Conservation (phyloP, 345 rosid species). For the Eucalyptus sp. region DNA sequence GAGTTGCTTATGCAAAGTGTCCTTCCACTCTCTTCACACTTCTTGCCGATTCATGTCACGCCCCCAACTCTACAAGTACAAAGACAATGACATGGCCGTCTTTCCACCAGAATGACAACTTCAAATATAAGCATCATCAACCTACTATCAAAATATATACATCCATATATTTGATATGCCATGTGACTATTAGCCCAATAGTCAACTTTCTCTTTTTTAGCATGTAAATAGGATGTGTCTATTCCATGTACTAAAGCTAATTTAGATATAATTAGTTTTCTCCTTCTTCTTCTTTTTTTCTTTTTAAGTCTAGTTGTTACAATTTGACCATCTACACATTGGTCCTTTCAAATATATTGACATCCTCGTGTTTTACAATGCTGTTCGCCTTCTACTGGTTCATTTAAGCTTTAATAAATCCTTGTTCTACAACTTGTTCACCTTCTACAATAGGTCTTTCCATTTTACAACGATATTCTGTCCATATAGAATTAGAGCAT, state of each 20-base stretch:
- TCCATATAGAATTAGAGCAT: not conserved
- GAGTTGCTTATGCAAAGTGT: not conserved
- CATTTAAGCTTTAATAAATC: not conserved
- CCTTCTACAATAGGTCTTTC: not conserved
- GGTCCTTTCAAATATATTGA: not conserved
- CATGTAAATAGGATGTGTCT: not conserved
- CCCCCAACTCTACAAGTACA: not conserved
- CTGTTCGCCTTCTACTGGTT: not conserved
- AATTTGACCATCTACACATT: not conserved
- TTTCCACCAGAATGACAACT: fast-evolving
- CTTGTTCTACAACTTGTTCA: not conserved
- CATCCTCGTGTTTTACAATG: not conserved
- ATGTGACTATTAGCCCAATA: not conserved
- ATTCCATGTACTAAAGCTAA: not conserved
- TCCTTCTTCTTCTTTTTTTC: not conserved
- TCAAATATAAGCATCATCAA: not conserved
- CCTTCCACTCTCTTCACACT: not conserved
- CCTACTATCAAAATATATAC: not conserved
- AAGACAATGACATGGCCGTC: not conserved
- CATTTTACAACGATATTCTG: not conserved
- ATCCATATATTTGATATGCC: not conserved
- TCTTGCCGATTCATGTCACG: not conserved
- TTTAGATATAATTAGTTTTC: not conserved
- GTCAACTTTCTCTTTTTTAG: not conserved
- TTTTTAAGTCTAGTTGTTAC: not conserved